Conservation (phyloP, 176 grass and related monocot genomes). For the Rhynchospora breviuscula region DNA sequence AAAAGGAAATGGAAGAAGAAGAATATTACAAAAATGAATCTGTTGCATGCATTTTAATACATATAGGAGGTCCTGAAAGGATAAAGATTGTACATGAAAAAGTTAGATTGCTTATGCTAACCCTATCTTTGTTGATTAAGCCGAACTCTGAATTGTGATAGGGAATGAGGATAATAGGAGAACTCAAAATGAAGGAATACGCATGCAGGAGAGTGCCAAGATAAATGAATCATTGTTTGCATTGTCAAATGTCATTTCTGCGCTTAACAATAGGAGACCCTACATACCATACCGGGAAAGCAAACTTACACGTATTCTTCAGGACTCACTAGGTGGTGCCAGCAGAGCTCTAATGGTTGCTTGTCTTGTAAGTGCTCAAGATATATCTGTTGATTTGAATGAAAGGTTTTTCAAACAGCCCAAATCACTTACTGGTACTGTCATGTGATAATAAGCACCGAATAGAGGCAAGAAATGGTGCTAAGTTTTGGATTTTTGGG, state of each 20-base stretch:
- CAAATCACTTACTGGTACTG: neutral
- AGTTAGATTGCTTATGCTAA: neutral
- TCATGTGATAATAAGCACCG: neutral
- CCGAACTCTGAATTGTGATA: conserved; percentile 6
- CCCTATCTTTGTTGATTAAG: neutral
- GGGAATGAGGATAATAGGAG: conserved; percentile 86
- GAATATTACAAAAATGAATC: neutral
- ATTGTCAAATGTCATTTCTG: conserved; percentile 84
- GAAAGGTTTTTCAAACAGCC: neutral
- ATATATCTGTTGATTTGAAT: neutral
- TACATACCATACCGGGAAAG: conserved; percentile 80
- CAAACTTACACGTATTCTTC: conserved; percentile 85
- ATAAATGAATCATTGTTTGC: conserved; percentile 90
- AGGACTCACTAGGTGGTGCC: conserved; percentile 80
- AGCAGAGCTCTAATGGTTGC: conserved; percentile 75
- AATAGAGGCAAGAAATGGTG: neutral
- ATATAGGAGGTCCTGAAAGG: neutral
- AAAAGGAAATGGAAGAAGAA: neutral
- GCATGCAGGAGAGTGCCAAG: conserved; percentile 83
- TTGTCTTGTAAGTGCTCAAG: conserved; percentile 48
- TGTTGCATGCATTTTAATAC: neutral
- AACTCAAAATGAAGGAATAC: conserved; percentile 66
- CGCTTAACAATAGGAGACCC: conserved; percentile 64
- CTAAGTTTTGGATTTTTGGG: neutral
- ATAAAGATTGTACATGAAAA: neutral